These are phyloP conservation scores for Kalmusia sp. DNA, from an alignment of 2,329 filamentous ascomycete genomes.

Conservation along the genomic window DNA sequence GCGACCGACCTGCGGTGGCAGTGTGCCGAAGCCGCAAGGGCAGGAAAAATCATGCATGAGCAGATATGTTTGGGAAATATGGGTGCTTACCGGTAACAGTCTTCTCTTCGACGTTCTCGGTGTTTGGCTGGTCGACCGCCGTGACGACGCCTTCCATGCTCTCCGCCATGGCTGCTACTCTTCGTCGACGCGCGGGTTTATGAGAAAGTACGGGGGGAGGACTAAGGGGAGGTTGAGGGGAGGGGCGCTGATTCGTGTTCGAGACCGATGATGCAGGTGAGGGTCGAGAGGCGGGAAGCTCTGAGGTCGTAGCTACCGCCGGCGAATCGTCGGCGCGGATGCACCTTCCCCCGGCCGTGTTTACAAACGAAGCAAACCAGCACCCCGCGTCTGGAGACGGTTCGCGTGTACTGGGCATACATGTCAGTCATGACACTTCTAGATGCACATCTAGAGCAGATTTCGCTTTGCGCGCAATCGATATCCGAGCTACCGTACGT, in stretches of 20 bases:
- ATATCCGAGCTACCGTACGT: constrained; percentile 56
- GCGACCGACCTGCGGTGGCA: constrained; percentile 25
- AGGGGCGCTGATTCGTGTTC: constrained; percentile 22
- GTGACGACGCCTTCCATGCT: constrained; percentile 58
- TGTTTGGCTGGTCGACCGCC: constrained; percentile 50
- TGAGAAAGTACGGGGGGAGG: constrained; percentile 24
- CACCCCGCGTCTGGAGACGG: constrained; percentile 7
- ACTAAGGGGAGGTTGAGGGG: constrained; percentile 13
- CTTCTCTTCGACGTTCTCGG: constrained; percentile 50
- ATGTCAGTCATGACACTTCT: constrained; percentile 50
- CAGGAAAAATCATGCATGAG: constrained; percentile 29
- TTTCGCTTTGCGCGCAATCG: constrained; percentile 56
- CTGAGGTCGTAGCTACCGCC: constrained; percentile 9
- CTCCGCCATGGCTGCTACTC: constrained; percentile 53
- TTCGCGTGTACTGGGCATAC: neutral
- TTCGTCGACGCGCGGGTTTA: constrained; percentile 12
- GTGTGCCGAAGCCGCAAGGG: constrained; percentile 29
- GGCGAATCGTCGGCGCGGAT: constrained; percentile 1
- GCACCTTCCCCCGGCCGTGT: constrained; percentile 14
- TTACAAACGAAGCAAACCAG: constrained; percentile 17
- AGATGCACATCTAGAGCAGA: constrained; percentile 58
- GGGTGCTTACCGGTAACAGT: constrained; percentile 45
- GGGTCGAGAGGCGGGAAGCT: constrained; percentile 20
- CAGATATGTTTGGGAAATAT: constrained; percentile 18
- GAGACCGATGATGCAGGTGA: constrained; percentile 26